Evolutionary conservation across 2,329 filamentous ascomycete species (phyloP).

Genomic region (Aspergillus bombycis): DNA sequence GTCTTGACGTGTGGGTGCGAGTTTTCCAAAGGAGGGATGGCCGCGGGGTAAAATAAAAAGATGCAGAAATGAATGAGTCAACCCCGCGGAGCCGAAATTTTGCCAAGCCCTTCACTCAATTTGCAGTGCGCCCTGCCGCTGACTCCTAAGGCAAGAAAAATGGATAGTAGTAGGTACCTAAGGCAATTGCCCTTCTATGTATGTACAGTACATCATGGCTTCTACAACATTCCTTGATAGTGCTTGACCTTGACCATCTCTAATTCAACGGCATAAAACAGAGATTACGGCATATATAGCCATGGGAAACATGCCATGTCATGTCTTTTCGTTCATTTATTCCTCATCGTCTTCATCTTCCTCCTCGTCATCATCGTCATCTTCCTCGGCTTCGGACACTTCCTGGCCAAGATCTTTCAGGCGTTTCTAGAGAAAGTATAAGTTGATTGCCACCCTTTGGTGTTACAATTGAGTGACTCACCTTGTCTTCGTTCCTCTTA

Average conservation of each 20-base stretch:
- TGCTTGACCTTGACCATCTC: background rate
- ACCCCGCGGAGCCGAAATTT: constrained; percentile 14
- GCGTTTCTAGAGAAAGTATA: constrained; percentile 48
- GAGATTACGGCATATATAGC: background rate
- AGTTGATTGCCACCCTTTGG: constrained; percentile 2
- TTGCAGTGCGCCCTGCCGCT: background rate
- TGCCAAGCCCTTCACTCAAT: background rate
- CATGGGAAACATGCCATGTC: background rate
- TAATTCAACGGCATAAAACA: background rate
- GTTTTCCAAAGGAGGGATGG: constrained; percentile 21
- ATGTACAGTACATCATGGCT: background rate
- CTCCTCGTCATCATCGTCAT: constrained; percentile 60
- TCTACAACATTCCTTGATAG: background rate
- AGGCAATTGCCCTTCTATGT: background rate
- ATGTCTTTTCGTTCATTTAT: constrained; percentile 3
- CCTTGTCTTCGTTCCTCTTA: constrained; percentile 75
- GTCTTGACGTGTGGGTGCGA: constrained; percentile 22
- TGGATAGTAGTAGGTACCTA: background rate
- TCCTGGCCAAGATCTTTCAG: constrained; percentile 68
- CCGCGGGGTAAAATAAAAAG: constrained; percentile 30
- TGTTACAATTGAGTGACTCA: constrained; percentile 41
- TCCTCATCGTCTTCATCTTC: constrained; percentile 51
- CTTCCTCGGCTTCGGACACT: constrained; percentile 75
- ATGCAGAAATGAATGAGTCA: constrained; percentile 20
- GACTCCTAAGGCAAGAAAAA: background rate